phyloP scores from a whole-genome alignment of 306 rosid species.

The Cicer yamashitae region DNA sequence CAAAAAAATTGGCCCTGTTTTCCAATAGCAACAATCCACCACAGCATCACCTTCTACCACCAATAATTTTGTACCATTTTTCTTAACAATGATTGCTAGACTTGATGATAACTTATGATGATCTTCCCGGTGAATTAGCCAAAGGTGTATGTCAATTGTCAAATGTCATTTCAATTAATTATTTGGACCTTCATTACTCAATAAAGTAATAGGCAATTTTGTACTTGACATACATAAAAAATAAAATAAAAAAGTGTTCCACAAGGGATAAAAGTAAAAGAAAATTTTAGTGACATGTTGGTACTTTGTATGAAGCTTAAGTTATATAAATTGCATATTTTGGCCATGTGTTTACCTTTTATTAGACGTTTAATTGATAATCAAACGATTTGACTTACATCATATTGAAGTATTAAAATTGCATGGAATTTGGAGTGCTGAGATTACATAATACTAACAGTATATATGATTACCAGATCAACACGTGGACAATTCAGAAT shows the following conservation, averaged over 20 bases:
- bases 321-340: constrained; percentile 11
- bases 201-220: constrained; percentile 37
- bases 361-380: background rate
- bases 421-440: background rate
- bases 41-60: constrained; percentile 32
- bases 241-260: background rate
- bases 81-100: constrained; percentile 41
- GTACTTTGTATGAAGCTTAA: constrained; percentile 17
- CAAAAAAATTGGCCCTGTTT: constrained; percentile 11
- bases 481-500: no score
- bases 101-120: constrained; percentile 36
- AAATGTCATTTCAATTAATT: constrained; percentile 41
- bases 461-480: no score
- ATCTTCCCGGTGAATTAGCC: constrained; percentile 34
- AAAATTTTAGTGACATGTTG: background rate
- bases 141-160: constrained; percentile 11
- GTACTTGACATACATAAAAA: constrained; percentile 18
- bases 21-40: constrained; percentile 30
- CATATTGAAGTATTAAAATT: background rate
- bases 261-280: background rate
- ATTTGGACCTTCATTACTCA: constrained; percentile 42
- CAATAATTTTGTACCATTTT: constrained; percentile 42
- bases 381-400: constrained; percentile 23
- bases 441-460: no score
- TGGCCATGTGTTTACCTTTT: background rate